phyloP scores from a whole-genome alignment of 2,329 filamentous ascomycete genomes.

The Aureobasidium leucospermi region DNA sequence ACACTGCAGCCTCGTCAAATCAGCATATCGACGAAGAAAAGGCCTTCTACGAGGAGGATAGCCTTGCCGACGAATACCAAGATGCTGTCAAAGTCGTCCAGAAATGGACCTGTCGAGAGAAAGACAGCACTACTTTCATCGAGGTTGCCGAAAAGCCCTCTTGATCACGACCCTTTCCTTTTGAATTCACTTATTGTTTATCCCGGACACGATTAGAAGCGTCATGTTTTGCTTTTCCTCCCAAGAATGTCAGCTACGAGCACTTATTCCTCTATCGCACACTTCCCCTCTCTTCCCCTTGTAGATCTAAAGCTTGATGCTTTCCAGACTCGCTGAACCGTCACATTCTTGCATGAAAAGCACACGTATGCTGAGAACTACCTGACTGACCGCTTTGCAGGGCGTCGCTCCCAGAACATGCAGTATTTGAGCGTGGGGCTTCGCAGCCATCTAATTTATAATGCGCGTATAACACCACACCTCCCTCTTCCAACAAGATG shows the following conservation, averaged over 20 bases:
- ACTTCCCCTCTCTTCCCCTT: background rate
- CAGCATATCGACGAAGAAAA: conserved; percentile 5
- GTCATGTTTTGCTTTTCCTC: background rate
- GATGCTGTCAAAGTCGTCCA: conserved; percentile 1
- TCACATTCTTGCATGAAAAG: no score
- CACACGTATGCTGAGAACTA: no score
- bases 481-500: conserved; percentile 13
- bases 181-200: background rate
- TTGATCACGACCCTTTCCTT: background rate
- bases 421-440: background rate
- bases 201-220: background rate
- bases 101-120: background rate
- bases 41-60: conserved; percentile 13
- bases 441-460: background rate
- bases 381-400: background rate
- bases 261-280: conserved; percentile 5
- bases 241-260: background rate
- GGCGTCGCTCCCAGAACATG: no score
- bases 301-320: background rate
- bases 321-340: no score
- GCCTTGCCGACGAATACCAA: background rate
- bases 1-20: background rate
- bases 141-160: background rate
- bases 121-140: background rate
- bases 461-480: conserved; percentile 17